Evolutionary conservation across 345 rosid genomes (phyloP).

Genomic region (Pistacia integerrima): DNA sequence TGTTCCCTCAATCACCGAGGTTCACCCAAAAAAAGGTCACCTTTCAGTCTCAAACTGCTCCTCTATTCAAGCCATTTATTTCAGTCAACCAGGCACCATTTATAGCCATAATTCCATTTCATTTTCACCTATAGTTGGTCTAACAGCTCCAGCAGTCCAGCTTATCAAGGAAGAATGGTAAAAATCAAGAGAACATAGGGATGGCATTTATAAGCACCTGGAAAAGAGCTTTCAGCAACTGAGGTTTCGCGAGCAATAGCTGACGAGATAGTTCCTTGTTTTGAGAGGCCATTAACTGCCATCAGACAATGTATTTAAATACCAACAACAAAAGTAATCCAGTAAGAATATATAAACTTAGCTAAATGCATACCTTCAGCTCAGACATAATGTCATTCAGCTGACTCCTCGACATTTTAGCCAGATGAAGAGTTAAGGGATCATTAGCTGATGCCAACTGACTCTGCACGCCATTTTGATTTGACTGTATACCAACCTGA

Average conservation of each 20-base stretch:
- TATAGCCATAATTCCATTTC: slow-evolving; percentile 3
- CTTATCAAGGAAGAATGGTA: neutral
- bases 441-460: slow-evolving; percentile 64
- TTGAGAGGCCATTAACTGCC: slow-evolving; percentile 72
- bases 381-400: slow-evolving; percentile 74
- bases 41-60: neutral
- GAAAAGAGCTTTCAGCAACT: slow-evolving; percentile 80
- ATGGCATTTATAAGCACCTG: slow-evolving; percentile 48
- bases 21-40: neutral
- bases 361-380: slow-evolving; percentile 57
- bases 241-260: slow-evolving; percentile 74
- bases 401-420: slow-evolving; percentile 87
- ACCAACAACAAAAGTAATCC: slow-evolving; percentile 13
- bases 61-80: neutral
- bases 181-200: neutral
- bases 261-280: slow-evolving; percentile 74
- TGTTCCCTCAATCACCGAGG: neutral
- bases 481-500: slow-evolving; percentile 54
- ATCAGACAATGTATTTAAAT: slow-evolving; percentile 19
- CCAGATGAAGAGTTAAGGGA: slow-evolving; percentile 87
- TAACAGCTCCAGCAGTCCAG: neutral
- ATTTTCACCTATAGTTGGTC: neutral
- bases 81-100: neutral
- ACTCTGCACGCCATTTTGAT: slow-evolving; percentile 49
- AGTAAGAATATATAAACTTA: slow-evolving; percentile 3